Percentiles rank a stretch among this genome's conserved stretches.
Evolutionary conservation across 2,329 filamentous ascomycete genomes (phyloP).

Genomic region (Periconia sp.): DNA sequence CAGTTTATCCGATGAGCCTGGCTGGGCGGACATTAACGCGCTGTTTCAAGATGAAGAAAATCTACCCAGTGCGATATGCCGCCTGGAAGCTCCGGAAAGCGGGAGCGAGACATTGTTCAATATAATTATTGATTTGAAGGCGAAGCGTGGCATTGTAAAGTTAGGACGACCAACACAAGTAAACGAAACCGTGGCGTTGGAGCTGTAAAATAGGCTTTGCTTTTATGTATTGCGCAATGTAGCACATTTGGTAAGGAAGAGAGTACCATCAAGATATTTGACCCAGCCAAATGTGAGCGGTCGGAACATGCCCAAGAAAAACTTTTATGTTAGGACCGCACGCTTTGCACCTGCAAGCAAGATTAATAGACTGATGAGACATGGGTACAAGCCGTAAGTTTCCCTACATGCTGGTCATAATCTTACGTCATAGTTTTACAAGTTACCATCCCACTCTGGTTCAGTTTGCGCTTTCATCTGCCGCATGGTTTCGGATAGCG

Average conservation of each 20-base stretch:
- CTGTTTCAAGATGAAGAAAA: constrained; percentile 48
- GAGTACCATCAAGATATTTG: too few relatives aligned
- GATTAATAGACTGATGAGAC: not conserved
- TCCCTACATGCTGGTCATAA: constrained; percentile 16
- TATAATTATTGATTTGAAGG: constrained; percentile 41
- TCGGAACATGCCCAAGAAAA: not conserved
- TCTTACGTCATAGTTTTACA: constrained; percentile 30
- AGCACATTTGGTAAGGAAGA: not conserved
- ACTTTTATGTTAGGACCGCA: not conserved
- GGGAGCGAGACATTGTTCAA: constrained; percentile 40
- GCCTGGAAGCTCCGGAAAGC: constrained; percentile 22
- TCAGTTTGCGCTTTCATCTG: constrained; percentile 34
- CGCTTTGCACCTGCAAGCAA: too few relatives aligned
- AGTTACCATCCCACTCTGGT: constrained; percentile 25
- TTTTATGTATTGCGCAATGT: too few relatives aligned
- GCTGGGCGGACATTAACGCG: constrained; percentile 28
- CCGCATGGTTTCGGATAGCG: constrained; percentile 33
- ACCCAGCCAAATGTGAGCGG: too few relatives aligned
- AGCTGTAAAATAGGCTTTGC: constrained; percentile 11
- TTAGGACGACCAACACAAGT: constrained; percentile 34
- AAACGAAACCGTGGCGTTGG: constrained; percentile 26
- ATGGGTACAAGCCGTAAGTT: not conserved
- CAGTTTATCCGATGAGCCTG: constrained; percentile 21
- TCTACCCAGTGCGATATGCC: constrained; percentile 39
- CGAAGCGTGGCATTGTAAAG: constrained; percentile 28